Conservation (phyloP, 305 asterid species). For the Coffea humblotiana region DNA sequence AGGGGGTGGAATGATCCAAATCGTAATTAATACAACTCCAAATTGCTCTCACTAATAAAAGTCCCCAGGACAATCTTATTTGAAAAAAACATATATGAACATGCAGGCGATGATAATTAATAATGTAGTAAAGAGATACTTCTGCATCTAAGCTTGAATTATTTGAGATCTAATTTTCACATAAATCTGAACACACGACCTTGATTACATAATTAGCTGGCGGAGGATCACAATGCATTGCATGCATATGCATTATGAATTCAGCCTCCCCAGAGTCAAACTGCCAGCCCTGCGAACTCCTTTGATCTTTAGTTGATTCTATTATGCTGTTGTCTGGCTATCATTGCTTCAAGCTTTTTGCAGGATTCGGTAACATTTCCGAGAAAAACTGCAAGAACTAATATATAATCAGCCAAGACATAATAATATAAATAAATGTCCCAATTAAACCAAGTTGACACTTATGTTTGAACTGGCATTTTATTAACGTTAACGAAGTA, state of each 20-base stretch:
- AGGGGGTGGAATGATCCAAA: too few species aligned
- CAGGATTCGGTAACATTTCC: constrained; percentile 21
- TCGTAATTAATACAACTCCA: too few species aligned
- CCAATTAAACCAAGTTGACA: not conserved
- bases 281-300: constrained; percentile 17
- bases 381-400: not conserved
- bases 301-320: constrained; percentile 1
- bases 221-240: constrained; percentile 4
- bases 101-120: not conserved
- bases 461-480: not conserved
- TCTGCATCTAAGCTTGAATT: constrained; percentile 1
- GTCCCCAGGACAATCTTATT: too few species aligned
- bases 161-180: not conserved
- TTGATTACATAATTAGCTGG: constrained; percentile 17
- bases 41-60: too few species aligned
- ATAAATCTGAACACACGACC: not conserved
- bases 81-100: not conserved
- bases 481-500: not conserved
- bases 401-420: not conserved
- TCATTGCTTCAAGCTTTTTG: constrained; percentile 4
- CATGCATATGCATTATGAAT: not conserved
- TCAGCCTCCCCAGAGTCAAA: constrained; percentile 15
- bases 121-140: not conserved
- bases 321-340: constrained; percentile 19
- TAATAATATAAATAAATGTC: too few species aligned